Evolutionary conservation across 371 early-diverging fungal genomes (phyloP), one percentile per base, ranked within the genome.

Genomic region (Mortierella sp.): DNA sequence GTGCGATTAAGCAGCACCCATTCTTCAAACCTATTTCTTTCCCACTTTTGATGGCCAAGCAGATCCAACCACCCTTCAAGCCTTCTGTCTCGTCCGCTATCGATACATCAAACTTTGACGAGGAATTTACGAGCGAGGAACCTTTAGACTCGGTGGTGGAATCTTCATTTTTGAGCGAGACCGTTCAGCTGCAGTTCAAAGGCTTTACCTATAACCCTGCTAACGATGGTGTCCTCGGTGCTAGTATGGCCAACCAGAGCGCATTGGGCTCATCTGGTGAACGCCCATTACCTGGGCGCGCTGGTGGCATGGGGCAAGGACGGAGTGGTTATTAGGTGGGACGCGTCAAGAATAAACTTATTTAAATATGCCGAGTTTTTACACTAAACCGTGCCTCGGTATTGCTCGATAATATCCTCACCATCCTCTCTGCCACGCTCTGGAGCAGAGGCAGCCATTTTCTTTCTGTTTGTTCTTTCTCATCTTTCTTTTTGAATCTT

Each of bases 1-100:
- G 93, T 52, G 94, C 95, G 63, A 96, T 98, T 86, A 97, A 96
- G 87, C 84, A 84, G 19, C 97, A 97, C 86, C 92, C 92, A 22
- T 98, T 97, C 90, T 98, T 97, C 86, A 92, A 92, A 65, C 92
- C 93, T n/a, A 95, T 97, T 80, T 94, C 97, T 84, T 98, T 97
- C 96, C 87, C 89, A 33, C 92, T 90, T 59, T 83, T 98, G 50
- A 87, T 96, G 81, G 91, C 90, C 59, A 93, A 96, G 79, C 93
- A 96, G 80, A 89, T 95, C 81, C 92, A 93, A 58, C 98, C 98
- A n/a, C 96, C 97, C 3, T 97, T 97, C 90, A 95, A 95, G 80
- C 98, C 98, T 21, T 89, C 90, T 58, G 97, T 98, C 15, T 83
- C 85, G 43, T 90, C 90, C 55, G 93, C 93, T 28, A 89, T 87